Evolutionary conservation across 225 moss, liverwort and hornwort genomes (phyloP), one percentile per base, ranked within the genome.

Genomic region (Bryoerythrophyllum caledonicum): DNA sequence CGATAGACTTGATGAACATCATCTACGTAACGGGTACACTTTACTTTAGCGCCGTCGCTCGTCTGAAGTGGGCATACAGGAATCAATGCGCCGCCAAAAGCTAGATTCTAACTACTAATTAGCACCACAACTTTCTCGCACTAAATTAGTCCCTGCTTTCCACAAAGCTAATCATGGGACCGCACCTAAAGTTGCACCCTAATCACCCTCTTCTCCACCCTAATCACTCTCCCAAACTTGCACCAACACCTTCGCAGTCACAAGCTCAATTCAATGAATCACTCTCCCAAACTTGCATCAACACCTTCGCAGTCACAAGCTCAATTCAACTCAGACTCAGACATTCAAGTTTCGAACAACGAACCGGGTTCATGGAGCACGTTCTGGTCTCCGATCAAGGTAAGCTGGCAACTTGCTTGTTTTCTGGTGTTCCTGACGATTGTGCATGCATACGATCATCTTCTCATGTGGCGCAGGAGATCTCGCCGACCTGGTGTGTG

Each of bases 401-500:
- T 85, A 52, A 19, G 74, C 0, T 6, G 60, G 25, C 34, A 11
- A 28, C n/a, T 51, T 60, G 68, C 37, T 49, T n/a, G 25, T 49
- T 19, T 38, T 59, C 10, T 49, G 51, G 19, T 27, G 57, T 9
- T 59, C 25, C 5, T 32, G 3, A n/a, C 32, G 19, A 52, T 20
- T 43, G 57, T 53, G 40, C 48, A 46, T 49, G 34, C 52, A 5
- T 9, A 17, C 10, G 54, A 55, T 55, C 54, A 49, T 17, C 54
- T 16, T 32, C 30, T 60, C 3, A 67, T 61, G 56, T 32, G 32
- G 40, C 7, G 78, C 86, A 91, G 93, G 86, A 34, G 88, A 91
- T 32, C 27, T 91, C 65, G 85, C 88, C 10, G 86, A 87, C 58
- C 61, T 91, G 17, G 74, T 95, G 20, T 87, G 91, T 72, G 95